These are phyloP conservation scores for Leccinum broughii DNA, from an alignment of 768 basidiomycete genomes.

Conservation along the genomic window DNA sequence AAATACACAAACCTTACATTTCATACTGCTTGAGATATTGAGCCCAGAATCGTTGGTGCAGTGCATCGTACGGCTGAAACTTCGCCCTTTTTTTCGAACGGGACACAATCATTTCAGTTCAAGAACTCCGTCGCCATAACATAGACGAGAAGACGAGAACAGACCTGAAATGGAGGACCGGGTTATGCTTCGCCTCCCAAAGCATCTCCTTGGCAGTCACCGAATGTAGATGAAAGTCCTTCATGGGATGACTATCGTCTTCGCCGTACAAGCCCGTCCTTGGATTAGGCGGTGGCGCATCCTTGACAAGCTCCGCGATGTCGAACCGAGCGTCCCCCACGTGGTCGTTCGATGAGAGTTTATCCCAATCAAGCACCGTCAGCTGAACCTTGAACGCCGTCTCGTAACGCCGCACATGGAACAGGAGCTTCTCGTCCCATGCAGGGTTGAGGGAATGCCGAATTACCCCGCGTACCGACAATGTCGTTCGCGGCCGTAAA, in stretches of 20 bases:
- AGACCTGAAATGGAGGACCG: slow-evolving; percentile 66
- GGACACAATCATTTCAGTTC: slow-evolving; percentile 1
- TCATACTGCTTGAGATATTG: slow-evolving; percentile 91
- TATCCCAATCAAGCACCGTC: slow-evolving; percentile 95
- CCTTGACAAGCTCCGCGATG: slow-evolving; percentile 65
- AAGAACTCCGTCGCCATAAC: neutral
- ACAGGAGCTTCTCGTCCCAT: slow-evolving; percentile 95
- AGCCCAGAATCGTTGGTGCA: slow-evolving; percentile 89
- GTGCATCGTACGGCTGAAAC: slow-evolving; percentile 92
- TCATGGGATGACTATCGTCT: slow-evolving; percentile 52
- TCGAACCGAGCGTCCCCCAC: slow-evolving; percentile 79
- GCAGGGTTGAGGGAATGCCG: slow-evolving; percentile 20
- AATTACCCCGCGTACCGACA: too few relatives aligned
- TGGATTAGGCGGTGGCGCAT: slow-evolving; percentile 65
- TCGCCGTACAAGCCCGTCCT: slow-evolving; percentile 48
- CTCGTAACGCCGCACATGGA: slow-evolving; percentile 91
- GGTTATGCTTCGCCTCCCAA: slow-evolving; percentile 75
- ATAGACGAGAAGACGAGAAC: slow-evolving; percentile 5
- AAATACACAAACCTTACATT: too few relatives aligned
- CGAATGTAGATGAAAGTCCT: slow-evolving; percentile 68
- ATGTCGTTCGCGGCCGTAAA: too few relatives aligned
- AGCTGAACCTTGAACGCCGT: slow-evolving; percentile 75
- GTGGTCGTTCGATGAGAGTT: slow-evolving; percentile 83
- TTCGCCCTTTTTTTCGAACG: slow-evolving; percentile 58
- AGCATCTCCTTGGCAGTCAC: slow-evolving; percentile 57